Percentiles rank a stretch among this genome's conserved stretches.
Evolutionary conservation across 768 basidiomycete species (phyloP).

Genomic region (Trametes villosa): DNA sequence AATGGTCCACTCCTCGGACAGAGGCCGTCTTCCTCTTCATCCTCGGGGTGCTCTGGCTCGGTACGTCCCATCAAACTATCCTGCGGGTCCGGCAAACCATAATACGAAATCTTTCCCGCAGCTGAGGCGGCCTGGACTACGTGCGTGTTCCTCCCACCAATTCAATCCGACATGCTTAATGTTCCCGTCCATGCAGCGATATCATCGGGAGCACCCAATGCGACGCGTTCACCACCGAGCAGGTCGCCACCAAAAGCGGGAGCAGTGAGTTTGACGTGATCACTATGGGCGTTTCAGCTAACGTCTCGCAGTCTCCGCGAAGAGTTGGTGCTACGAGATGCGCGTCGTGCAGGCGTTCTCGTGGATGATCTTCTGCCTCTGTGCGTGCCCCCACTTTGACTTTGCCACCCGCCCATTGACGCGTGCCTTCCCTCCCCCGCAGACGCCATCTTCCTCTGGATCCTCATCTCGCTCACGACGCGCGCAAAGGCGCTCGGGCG

Average conservation of each 20-base stretch:
- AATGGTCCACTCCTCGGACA: slow-evolving; percentile 70
- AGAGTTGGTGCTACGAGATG: slow-evolving; percentile 76
- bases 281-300: slow-evolving; percentile 5
- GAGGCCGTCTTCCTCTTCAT: slow-evolving; percentile 61
- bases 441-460: slow-evolving; percentile 55
- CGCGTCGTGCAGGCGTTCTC: slow-evolving; percentile 79
- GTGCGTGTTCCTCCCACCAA: slow-evolving; percentile 40
- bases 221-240: slow-evolving; percentile 40
- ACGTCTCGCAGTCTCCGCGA: slow-evolving; percentile 50
- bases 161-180: background rate
- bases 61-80: slow-evolving; percentile 43
- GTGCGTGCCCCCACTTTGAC: slow-evolving; percentile 36
- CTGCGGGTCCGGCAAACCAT: background rate
- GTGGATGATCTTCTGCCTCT: slow-evolving; percentile 67
- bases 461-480: slow-evolving; percentile 60
- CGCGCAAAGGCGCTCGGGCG: slow-evolving; percentile 60
- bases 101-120: slow-evolving; percentile 30
- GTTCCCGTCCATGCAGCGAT: slow-evolving; percentile 50
- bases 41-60: slow-evolving; percentile 68
- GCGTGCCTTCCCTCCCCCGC: background rate
- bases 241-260: slow-evolving; percentile 54
- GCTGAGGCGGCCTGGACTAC: slow-evolving; percentile 78
- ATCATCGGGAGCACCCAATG: slow-evolving; percentile 55
- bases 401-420: background rate
- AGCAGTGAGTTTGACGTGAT: slow-evolving; percentile 45